Evolutionary conservation across 2,329 filamentous ascomycete species (phyloP).

Genomic region (Colletotrichum eremochloae): DNA sequence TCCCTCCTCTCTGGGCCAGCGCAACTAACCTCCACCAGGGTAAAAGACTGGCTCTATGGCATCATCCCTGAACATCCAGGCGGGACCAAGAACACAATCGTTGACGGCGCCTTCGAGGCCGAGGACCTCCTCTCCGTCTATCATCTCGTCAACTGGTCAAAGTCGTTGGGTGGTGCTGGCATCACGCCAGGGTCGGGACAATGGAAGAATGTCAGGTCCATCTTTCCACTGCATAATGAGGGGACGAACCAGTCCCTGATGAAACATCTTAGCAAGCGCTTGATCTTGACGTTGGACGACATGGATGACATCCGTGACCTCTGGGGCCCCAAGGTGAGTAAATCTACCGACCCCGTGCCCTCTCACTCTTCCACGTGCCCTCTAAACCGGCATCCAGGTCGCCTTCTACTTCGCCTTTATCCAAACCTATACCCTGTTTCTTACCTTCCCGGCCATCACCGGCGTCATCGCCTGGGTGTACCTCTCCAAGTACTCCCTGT

Average conservation of each 20-base stretch:
- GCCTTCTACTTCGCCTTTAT: constrained; percentile 89
- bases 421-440: constrained; percentile 79
- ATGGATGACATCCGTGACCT: constrained; percentile 72
- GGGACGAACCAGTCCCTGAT: constrained; percentile 68
- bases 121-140: constrained; percentile 80
- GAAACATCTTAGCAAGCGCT: constrained; percentile 66
- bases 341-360: accelerated
- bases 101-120: constrained; percentile 67
- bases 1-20: neutral
- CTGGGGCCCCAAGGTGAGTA: constrained; percentile 69
- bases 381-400: constrained; percentile 58
- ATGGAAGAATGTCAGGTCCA: constrained; percentile 71
- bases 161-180: constrained; percentile 71
- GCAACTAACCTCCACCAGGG: constrained; percentile 57
- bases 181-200: constrained; percentile 69
- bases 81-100: constrained; percentile 64
- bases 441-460: constrained; percentile 76
- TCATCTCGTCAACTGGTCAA: constrained; percentile 72
- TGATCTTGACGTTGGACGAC: constrained; percentile 64
- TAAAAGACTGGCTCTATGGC: constrained; percentile 82
- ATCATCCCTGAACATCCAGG: constrained; percentile 74
- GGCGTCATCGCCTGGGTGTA: constrained; percentile 78
- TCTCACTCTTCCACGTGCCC: neutral
- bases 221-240: constrained; percentile 75
- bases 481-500: constrained; percentile 76